Conservation (phyloP, 495 filamentous ascomycete species). For the Hypoxylon lienhwacheense region DNA sequence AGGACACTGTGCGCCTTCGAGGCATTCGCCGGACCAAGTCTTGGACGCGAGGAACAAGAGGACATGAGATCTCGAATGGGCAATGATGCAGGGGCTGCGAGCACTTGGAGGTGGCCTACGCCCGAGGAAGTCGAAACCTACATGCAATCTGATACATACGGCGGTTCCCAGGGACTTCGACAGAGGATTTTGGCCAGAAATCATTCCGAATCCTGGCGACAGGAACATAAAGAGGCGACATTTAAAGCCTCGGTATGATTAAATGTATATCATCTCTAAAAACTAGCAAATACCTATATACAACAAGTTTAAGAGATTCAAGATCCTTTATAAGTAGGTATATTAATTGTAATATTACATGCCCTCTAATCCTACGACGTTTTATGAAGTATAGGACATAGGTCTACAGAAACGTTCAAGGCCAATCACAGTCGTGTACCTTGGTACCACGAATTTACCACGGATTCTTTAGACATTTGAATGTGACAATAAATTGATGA, state of each 20-base stretch:
- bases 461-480: background rate
- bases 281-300: background rate
- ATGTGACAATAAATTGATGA: constrained; percentile 9
- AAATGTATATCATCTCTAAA: background rate
- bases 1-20: constrained; percentile 42
- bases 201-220: background rate
- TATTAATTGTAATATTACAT: too few species aligned
- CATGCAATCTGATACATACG: constrained; percentile 16
- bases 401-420: too few species aligned
- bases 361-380: too few species aligned
- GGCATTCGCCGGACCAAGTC: constrained; percentile 30
- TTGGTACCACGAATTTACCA: too few species aligned
- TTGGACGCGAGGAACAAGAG: constrained; percentile 27
- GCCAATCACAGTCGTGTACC: too few species aligned
- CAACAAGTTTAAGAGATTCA: background rate
- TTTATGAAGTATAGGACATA: too few species aligned
- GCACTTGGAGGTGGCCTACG: constrained; percentile 37
- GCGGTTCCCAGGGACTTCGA: constrained; percentile 18
- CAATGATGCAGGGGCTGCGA: background rate
- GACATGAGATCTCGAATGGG: constrained; percentile 32
- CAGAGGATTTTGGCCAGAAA: constrained; percentile 8
- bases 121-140: constrained; percentile 30
- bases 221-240: background rate
- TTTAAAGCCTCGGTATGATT: background rate
- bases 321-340: background rate